These are phyloP conservation scores for Adansonia digitata DNA, from an alignment of 345 rosid species.

Conservation along the genomic window DNA sequence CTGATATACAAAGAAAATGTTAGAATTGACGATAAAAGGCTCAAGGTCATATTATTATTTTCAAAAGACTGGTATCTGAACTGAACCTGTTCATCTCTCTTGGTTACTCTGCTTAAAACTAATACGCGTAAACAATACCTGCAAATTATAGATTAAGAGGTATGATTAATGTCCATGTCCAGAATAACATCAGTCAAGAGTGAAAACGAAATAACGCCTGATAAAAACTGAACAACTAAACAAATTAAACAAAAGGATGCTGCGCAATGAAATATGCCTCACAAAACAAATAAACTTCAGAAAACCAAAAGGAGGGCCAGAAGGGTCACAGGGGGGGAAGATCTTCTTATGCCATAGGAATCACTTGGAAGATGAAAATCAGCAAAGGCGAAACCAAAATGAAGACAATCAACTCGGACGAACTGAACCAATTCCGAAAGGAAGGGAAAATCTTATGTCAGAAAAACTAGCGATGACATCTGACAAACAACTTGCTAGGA, in stretches of 20 bases:
- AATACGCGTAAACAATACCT: not conserved
- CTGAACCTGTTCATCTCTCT: slow-evolving; percentile 24
- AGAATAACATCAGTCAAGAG: not conserved
- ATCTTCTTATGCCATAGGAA: not conserved
- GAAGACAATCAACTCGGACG: not conserved
- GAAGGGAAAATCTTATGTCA: not conserved
- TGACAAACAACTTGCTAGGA: slow-evolving; percentile 10
- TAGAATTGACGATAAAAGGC: not conserved
- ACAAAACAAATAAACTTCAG: slow-evolving; percentile 7
- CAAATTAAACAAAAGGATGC: not conserved
- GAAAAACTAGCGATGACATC: not conserved
- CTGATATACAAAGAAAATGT: slow-evolving; percentile 14
- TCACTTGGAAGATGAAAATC: not conserved
- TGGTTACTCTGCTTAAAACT: not conserved
- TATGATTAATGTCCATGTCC: slow-evolving; percentile 4
- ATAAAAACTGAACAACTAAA: slow-evolving; percentile 2
- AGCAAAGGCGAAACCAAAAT: not conserved
- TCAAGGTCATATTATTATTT: not conserved
- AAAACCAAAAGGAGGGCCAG: not conserved
- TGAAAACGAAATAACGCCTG: not conserved
- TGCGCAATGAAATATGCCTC: not conserved
- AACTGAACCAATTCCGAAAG: not conserved
- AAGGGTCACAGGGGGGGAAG: not conserved
- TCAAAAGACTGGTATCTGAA: slow-evolving; percentile 8
- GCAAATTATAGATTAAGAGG: not conserved